Evolutionary conservation across 257 asterid species (phyloP), one percentile per base, ranked within the genome.

Genomic region (Scutellaria barbata): DNA sequence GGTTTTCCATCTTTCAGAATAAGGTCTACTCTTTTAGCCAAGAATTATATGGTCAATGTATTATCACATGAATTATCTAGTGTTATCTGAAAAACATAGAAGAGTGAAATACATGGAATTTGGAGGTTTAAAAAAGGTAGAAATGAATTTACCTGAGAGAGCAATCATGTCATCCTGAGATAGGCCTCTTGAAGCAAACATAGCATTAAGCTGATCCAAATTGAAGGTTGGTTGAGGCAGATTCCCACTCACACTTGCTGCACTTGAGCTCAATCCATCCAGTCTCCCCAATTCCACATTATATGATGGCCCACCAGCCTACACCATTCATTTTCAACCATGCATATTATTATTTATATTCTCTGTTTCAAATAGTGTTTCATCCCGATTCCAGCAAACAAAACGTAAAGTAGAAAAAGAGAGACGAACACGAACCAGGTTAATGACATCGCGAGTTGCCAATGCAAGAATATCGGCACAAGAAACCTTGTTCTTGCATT

Each of bases 381-480:
- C 35, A 30, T 30, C 2, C 35, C 5, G 35, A 22, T 22, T 22
- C 25, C 2, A 2, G 2, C 2, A 22, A 30, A 30, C 35, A 4
- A 30, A 30, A 30, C 35, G 5, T 30, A 30, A 30, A 30, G 25
- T 30, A 1, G 25, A 22, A 22, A 22, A 22, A 22, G 25, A 30
- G 35, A 30, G 35, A 30, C 3, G 35, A 30, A 5, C 0, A 83
- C 89, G 0, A 9, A 90, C 97, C 90, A 89, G 81, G 16, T 53
- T 81, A 75, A 93, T 80, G 63, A 82, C 97, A 45, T 93, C 98
- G 0, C 98, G 80, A 5, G 98, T 79, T 0, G 98, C 97, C 81
- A 93, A 43, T 18, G 94, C 90, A 7, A 93, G 92, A 85, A 93
- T 90, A 65, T 93, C 98, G 0, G 98, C 98, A 73, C 98, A 93